A percentile compares a stretch with the other conserved stretches of the same genome.
Conservation (phyloP, 352 stramenopile genomes). For the Phytophthora cryptogea region DNA sequence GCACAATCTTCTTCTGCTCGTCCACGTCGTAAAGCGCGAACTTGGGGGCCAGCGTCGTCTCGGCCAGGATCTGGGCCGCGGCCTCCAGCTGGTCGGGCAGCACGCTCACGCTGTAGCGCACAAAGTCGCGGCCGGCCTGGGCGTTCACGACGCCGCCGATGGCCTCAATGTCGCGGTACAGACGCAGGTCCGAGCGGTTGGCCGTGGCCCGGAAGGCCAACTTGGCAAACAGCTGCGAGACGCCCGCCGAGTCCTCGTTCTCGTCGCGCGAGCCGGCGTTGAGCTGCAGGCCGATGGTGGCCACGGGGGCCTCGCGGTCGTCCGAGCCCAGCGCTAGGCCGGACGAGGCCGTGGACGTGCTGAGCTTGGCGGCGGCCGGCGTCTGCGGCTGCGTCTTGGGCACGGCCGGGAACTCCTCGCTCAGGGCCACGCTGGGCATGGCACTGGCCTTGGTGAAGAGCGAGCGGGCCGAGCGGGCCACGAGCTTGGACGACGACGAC, state of each 20-base stretch:
- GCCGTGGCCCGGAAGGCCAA: constrained; percentile 84
- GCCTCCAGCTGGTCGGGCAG: constrained; percentile 67
- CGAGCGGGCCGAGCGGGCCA: constrained; percentile 47
- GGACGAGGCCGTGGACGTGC: constrained; percentile 47
- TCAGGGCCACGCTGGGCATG: constrained; percentile 60
- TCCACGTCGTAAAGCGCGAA: constrained; percentile 83
- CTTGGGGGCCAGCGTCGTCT: constrained; percentile 78
- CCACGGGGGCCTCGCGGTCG: constrained; percentile 47
- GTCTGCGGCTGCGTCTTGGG: constrained; percentile 43
- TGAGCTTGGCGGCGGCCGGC: constrained; percentile 32
- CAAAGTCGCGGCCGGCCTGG: constrained; percentile 67
- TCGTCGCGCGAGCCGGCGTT: constrained; percentile 65
- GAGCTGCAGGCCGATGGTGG: constrained; percentile 72
- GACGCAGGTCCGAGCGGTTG: constrained; percentile 72
- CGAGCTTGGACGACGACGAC: constrained; percentile 40
- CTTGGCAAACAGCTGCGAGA: constrained; percentile 83
- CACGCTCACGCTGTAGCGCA: constrained; percentile 81
- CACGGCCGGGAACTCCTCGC: constrained; percentile 65
- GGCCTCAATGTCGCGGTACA: constrained; percentile 84
- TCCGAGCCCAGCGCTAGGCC: constrained; percentile 70
- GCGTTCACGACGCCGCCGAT: constrained; percentile 73
- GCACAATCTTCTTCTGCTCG: constrained; percentile 70
- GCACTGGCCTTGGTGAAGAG: constrained; percentile 68
- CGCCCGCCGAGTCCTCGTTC: constrained; percentile 67
- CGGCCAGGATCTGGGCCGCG: constrained; percentile 74